Evolutionary conservation across 1,284 basidiomycete genomes (phyloP).

Genomic region (Coniferiporia sulphurascens): DNA sequence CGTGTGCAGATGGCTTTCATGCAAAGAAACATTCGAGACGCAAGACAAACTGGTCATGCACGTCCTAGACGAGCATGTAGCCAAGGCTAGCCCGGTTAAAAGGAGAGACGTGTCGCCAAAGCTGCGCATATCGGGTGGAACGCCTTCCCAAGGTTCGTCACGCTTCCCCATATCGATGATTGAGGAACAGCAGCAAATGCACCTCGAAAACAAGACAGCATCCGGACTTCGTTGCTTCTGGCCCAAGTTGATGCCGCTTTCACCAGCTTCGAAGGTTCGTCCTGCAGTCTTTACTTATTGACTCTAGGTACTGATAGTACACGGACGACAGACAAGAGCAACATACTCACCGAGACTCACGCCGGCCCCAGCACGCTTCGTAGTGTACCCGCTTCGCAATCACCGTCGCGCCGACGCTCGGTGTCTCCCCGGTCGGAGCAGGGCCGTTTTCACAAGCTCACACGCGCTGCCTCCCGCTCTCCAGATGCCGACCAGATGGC

Average conservation of each 20-base stretch:
- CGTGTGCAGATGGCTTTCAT: slow-evolving; percentile 24
- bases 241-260: background rate
- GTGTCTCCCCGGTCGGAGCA: background rate
- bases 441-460: slow-evolving; percentile 4
- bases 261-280: slow-evolving; percentile 3
- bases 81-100: slow-evolving; percentile 22
- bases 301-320: too few relatives aligned
- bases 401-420: background rate
- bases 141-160: slow-evolving; percentile 11
- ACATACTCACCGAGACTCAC: background rate
- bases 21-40: slow-evolving; percentile 17
- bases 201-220: slow-evolving; percentile 5
- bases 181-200: background rate
- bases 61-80: slow-evolving; percentile 22
- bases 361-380: background rate
- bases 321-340: background rate
- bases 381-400: background rate
- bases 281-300: background rate
- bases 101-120: slow-evolving; percentile 18
- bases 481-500: slow-evolving; percentile 5
- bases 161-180: background rate
- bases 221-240: slow-evolving; percentile 5
- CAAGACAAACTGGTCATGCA: slow-evolving; percentile 20
- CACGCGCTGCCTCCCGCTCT: slow-evolving; percentile 6
- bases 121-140: slow-evolving; percentile 12